Evolutionary conservation across 2,329 filamentous ascomycete genomes (phyloP).

Genomic region (Pestalotiopsis sp.): DNA sequence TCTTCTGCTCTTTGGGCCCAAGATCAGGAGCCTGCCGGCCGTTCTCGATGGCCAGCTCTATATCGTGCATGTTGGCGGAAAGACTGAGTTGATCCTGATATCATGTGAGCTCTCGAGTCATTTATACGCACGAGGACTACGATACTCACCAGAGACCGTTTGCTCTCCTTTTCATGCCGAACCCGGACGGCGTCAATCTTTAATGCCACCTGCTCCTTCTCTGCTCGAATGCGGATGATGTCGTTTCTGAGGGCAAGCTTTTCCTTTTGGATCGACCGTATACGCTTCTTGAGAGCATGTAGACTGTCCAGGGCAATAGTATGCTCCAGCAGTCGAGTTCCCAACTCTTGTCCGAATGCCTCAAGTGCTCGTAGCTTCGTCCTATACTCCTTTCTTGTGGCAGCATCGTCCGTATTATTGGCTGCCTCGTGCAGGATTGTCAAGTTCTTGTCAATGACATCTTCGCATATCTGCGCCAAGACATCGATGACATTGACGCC

Average conservation of each 20-base stretch:
- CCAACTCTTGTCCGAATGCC: constrained; percentile 60
- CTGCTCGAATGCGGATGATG: constrained; percentile 59
- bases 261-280: constrained; percentile 59
- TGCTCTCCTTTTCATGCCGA: constrained; percentile 58
- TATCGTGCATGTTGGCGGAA: constrained; percentile 62
- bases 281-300: constrained; percentile 58
- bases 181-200: constrained; percentile 65
- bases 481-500: constrained; percentile 67
- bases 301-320: constrained; percentile 63
- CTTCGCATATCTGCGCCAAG: constrained; percentile 62
- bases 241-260: constrained; percentile 60
- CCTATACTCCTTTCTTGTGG: constrained; percentile 54
- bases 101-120: neutral
- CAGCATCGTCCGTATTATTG: constrained; percentile 44
- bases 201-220: constrained; percentile 64
- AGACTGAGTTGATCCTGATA: constrained; percentile 50
- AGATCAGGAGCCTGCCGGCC: constrained; percentile 52
- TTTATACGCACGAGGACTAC: neutral
- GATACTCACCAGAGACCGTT: constrained; percentile 50
- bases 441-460: constrained; percentile 57
- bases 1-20: constrained; percentile 46
- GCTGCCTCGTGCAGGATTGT: constrained; percentile 47
- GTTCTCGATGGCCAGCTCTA: constrained; percentile 59
- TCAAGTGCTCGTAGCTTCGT: constrained; percentile 60
- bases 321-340: constrained; percentile 58